phyloP scores from a whole-genome alignment of 306 rosid genomes.

The Cucurbita pepo region DNA sequence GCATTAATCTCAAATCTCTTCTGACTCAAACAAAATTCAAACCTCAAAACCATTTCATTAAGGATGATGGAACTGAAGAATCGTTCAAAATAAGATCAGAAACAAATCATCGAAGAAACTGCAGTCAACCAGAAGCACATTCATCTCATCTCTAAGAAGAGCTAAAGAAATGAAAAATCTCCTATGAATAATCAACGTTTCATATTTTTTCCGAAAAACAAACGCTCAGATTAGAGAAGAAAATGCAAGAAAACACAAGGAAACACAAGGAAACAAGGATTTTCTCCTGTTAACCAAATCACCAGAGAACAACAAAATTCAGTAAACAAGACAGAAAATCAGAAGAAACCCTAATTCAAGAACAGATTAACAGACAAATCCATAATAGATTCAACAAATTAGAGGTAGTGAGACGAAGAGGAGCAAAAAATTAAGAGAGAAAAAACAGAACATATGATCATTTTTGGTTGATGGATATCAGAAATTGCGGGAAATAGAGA shows the following conservation, averaged over 20 bases:
- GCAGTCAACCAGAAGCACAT: not conserved
- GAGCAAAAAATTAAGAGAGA: not conserved
- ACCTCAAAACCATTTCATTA: not conserved
- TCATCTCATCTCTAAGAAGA: not conserved
- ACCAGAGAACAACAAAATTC: not conserved
- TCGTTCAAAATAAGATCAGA: not conserved
- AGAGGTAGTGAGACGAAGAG: not conserved
- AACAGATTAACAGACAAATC: not conserved
- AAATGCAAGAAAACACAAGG: not conserved
- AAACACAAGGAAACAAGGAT: not conserved
- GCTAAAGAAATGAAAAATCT: not conserved
- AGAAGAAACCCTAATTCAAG: not conserved
- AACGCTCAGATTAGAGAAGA: not conserved
- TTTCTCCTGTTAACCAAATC: not conserved
- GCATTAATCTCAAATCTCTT: too few relatives aligned
- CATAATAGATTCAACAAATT: not conserved
- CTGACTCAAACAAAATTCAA: not conserved
- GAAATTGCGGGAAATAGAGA: not conserved
- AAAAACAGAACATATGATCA: not conserved
- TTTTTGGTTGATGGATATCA: not conserved
- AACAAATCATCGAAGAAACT: not conserved
- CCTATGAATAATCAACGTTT: not conserved
- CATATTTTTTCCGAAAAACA: not conserved
- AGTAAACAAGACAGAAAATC: not conserved
- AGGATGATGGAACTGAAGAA: not conserved